Evolutionary conservation across 805 yeast species (phyloP), one percentile per base, ranked within the genome.

Genomic region (Phaffomyces opuntiae): DNA sequence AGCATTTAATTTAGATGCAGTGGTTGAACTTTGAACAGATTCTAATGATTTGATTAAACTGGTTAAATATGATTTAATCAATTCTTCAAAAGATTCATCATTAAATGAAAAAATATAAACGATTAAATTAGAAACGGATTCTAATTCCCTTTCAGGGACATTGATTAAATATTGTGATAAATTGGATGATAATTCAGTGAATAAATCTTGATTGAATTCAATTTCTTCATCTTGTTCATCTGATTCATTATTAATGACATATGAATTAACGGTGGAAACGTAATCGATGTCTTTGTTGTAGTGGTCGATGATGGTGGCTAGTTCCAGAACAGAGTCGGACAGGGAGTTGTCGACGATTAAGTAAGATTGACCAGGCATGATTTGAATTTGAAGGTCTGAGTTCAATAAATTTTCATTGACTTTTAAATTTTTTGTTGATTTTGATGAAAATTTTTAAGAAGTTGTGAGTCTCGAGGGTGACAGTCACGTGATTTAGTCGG

Each of bases 311-410:
- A 60, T 48, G 14, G 56, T 42, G 25, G 70, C 64, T 42, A 62
- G 65, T 34, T 55, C 61, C 51, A 57, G 29, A 44, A 60, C 59
- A 5, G 60, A 46, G 48, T 69, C 76, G 40, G 60, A 50, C 5
- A 63, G 40, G 40, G 74, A 68, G 3, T 72, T 73, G 50, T 73
- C 74, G 36, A 46, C 75, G 68, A 44, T 61, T 33, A 38, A 68
- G 32, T 51, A 49, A 14, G 60, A 51, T 40, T 51, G 54, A 38
- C 47, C 53, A 40, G 52, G 44, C 55, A 53, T 52, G 14, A 21
- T 36, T 12, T 14, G 34, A 7, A 11, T 11, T 21, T 6, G 24
- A 21, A 6, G 24, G 24, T 29, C 13, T 29, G 13, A 29, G 14
- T 29, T 29, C 13, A 13, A 2, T 11, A 13, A 29, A 12, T 29